Conservation (phyloP, 306 rosid genomes). For the Luffa acutangula region DNA sequence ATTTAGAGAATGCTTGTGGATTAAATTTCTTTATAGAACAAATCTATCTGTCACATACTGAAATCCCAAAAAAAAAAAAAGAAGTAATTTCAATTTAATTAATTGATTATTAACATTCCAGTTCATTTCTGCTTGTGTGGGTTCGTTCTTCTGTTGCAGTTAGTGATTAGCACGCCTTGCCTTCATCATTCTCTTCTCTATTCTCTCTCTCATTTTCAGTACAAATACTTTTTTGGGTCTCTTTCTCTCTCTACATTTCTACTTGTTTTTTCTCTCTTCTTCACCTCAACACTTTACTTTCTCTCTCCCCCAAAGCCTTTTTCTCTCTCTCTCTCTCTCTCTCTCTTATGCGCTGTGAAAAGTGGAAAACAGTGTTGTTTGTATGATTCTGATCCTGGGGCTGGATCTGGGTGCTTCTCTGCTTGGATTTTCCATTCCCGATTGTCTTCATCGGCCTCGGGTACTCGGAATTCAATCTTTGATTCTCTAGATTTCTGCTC, state of each 20-base stretch:
- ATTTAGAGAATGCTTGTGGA: background rate
- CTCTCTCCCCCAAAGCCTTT: constrained; percentile 17
- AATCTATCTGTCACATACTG: background rate
- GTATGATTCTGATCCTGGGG: constrained; percentile 18
- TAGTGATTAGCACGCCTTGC: constrained; percentile 98
- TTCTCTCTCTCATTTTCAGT: constrained; percentile 7
- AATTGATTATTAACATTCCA: constrained; percentile 24
- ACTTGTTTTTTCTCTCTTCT: background rate
- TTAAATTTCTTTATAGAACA: background rate
- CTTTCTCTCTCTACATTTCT: constrained; percentile 21
- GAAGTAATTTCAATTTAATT: background rate
- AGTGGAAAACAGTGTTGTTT: constrained; percentile 18
- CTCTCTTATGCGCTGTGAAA: constrained; percentile 17
- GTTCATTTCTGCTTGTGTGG: constrained; percentile 47
- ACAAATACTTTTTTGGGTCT: constrained; percentile 1
- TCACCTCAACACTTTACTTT: constrained; percentile 2
- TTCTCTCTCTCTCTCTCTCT: background rate
- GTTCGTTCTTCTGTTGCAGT: constrained; percentile 44
- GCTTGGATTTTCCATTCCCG: background rate
- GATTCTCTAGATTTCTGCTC: background rate
- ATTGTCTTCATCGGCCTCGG: constrained; percentile 7
- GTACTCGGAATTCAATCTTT: constrained; percentile 18
- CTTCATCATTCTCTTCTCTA: constrained; percentile 64
- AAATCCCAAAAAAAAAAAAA: background rate
- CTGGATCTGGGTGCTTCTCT: constrained; percentile 5